Evolutionary conservation across 768 basidiomycete genomes (phyloP), one percentile per base, ranked within the genome.

Genomic region (Lentinus tigrinus): DNA sequence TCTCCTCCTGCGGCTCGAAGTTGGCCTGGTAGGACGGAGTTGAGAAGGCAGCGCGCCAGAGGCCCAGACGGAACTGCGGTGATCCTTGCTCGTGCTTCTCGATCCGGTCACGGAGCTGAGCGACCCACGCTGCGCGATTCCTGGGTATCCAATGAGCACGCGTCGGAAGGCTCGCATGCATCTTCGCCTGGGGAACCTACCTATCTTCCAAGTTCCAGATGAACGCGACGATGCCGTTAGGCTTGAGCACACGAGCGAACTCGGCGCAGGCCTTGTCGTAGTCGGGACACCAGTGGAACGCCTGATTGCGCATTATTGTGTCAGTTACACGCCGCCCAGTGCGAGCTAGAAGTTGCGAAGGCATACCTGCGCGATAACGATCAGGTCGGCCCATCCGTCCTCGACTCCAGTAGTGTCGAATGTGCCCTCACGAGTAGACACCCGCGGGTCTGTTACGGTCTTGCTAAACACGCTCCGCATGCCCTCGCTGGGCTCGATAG

Each of bases 161-260:
- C 21, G 40, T 31, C 4, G 27, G 11, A 40, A 21, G 17, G 34
- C n/a, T 39, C 38, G n/a, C n/a, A n/a, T n/a, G n/a, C n/a, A n/a
- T 1, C 11, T 11, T 7, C 31, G 31, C 7, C 6, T 11, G 31
- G 31, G 7, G 11, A 19, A 46, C 73, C 46, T 57, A 86, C 87
- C 88, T 77, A 71, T 93, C 87, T 70, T 97, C 95, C 28, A 95
- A 75, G 73, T 97, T 98, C 95, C 95, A 98, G 47, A 95, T 84
- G 55, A 92, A 78, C 5, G 80, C 86, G 17, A 89, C 79, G 1
- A 79, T 72, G 2, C 92, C 92, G n/a, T 74, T 73, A 0, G 91
- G 88, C 67, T 89, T 90, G 48, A 97, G 78, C 62, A 95, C 83
- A 31, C 93, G 84, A 8, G 84, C 80, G 64, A 96, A 91, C 69